Conservation (phyloP, 2,329 filamentous ascomycete genomes). For the Microascus cirrosus region DNA sequence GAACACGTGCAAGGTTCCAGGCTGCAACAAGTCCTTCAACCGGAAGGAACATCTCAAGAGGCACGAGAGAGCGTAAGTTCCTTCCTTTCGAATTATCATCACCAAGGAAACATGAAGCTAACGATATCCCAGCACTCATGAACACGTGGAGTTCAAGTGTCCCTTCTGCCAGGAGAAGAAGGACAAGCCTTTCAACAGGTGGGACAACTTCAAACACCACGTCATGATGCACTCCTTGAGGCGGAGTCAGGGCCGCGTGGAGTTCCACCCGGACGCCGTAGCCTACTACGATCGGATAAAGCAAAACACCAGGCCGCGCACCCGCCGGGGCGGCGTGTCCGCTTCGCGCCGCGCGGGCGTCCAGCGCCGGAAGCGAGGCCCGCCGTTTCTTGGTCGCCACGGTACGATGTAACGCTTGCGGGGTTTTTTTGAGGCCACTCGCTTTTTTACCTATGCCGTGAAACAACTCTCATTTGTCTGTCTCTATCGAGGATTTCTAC, state of each 20-base stretch:
- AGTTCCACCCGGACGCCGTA: neutral
- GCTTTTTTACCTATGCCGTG: too few relatives aligned
- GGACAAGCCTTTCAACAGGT: slow-evolving; percentile 17
- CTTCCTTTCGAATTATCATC: neutral
- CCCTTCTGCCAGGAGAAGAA: slow-evolving; percentile 8
- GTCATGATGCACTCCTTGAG: slow-evolving; percentile 25
- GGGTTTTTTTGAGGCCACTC: too few relatives aligned
- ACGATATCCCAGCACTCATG: slow-evolving; percentile 6
- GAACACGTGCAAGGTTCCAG: slow-evolving; percentile 33
- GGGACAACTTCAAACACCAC: slow-evolving; percentile 29
- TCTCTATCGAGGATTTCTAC: too few relatives aligned
- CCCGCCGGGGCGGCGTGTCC: neutral
- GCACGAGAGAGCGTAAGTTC: slow-evolving; percentile 39
- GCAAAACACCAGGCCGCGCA: neutral
- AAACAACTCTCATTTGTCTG: too few relatives aligned
- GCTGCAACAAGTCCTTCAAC: slow-evolving; percentile 37
- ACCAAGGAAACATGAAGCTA: neutral
- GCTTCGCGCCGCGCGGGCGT: neutral
- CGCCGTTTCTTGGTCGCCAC: neutral
- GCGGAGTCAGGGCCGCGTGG: slow-evolving; percentile 5
- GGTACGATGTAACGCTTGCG: too few relatives aligned
- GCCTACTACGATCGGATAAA: neutral
- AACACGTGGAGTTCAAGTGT: slow-evolving; percentile 4
- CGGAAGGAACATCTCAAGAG: slow-evolving; percentile 45
- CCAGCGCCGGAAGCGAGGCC: neutral